Evolutionary conservation across 176 grass and related monocot species (phyloP), one percentile per base, ranked within the genome.

Genomic region (Chloris gayana): DNA sequence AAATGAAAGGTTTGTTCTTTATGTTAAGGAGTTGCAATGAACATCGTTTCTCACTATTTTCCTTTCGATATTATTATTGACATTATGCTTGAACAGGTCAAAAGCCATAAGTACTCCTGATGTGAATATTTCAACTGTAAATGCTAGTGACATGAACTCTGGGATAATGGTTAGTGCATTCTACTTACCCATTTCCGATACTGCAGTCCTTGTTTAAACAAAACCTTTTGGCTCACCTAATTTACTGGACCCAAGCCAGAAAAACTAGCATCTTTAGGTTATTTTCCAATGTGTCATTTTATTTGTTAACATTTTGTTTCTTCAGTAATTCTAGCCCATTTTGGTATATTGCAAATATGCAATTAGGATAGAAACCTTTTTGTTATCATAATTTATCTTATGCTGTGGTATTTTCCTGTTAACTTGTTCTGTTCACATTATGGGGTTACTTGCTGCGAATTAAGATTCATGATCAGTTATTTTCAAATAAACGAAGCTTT

Each of bases 1-100:
- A 49, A 85, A 77, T 59, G 88, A 82, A 89, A 86, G 88, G 88
- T 89, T 89, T 74, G 51, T 75, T 82, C 31, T 42, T 70, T 82
- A 25, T 57, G 11, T 57, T n/a, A 57, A 57, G 54, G 21, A 25
- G 22, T 57, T 57, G 54, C 54, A 24, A 24, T 57, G 7, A 57
- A 24, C 21, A 24, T 1, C 25, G 25, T 53, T 76, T 69, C 63
- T 82, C 63, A 76, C 72, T 67, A 44, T 67, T 31, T 67, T 83
- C 37, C 5, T 64, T 60, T 66, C 26, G 37, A 38, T 82, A 37
- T 35, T 64, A 35, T 76, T n/a, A 10, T 57, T 9, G 7, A 51
- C 72, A 64, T 82, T 71, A 22, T 82, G 24, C 65, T 68, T 37
- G 26, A 74, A 72, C 88, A 89, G 88, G 69, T 69, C 83, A 82